Base-by-base conservation (phyloP, 164 flowering plant species). In the Saururus chinensis region DNA sequence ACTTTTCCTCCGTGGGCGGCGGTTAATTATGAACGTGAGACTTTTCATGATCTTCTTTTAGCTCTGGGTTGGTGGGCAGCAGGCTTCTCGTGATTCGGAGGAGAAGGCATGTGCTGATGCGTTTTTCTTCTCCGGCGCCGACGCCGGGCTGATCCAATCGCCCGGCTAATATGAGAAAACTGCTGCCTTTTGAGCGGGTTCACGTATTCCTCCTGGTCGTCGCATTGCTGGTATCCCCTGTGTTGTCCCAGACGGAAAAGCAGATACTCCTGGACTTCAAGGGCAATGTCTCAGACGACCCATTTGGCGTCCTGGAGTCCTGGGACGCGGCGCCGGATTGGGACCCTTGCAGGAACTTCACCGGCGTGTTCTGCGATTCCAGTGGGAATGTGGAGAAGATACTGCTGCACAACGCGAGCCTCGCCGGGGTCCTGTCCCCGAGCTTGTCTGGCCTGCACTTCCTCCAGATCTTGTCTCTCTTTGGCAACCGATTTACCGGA, bases 241-340 rank as follows among this genome's bases (percentile, higher is more conserved):
- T 55, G 3, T 70, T 73, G 49, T 73, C 67, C 25, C 70, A 84
- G 7, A 70, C 83, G 9, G 97, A 90, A 65, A 83, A 74, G 75
- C 92, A 86, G 70, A 80, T 88, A 71, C 61, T 93, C 77, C 83
- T 93, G 45, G 83, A 88, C 62, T 93, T 93, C 76, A 93, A 84
- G 68, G 86, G 77, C 11, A 74, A 75, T 67, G 64, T 90, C 58
- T 62, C 87, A 0, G 66, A 69, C 61, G 99, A 95, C 70, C 99
- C 99, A 19, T 73, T 64, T 60, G 68, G 78, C 42, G 73, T 66
- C 26, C 71, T 95, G 74, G 65, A 61, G 23, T 77, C 86, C 12
- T 95, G 99, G 99, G 79, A 71, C 70, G 66, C 70, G 16, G 21
- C 59, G 20, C 60, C 74, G 0, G 70, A 64, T 60, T 66, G 68